Percentiles rank a stretch among this genome's conserved stretches.
Conservation (phyloP, 2,329 filamentous ascomycete genomes). For the Huntiella abstrusa region DNA sequence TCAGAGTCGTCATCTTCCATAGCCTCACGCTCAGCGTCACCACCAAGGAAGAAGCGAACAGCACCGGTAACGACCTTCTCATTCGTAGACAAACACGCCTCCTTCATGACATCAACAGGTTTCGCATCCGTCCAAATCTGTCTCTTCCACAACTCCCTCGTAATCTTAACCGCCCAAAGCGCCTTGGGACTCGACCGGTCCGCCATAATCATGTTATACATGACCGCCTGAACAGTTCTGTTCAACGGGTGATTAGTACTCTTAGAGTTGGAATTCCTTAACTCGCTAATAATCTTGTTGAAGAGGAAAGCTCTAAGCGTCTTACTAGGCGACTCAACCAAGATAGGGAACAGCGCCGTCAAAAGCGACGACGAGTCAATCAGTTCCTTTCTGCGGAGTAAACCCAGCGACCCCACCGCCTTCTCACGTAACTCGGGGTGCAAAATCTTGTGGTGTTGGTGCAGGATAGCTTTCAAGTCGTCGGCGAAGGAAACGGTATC, state of each 20-base stretch:
- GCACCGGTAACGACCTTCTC: conserved; percentile 81
- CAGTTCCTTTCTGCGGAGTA: conserved; percentile 78
- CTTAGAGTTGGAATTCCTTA: conserved; percentile 75
- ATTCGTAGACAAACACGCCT: conserved; percentile 72
- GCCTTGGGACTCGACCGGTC: conserved; percentile 73
- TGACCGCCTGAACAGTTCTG: conserved; percentile 75
- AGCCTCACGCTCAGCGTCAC: conserved; percentile 89
- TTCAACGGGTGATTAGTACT: conserved; percentile 83
- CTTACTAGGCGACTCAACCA: conserved; percentile 85
- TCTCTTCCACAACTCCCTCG: conserved; percentile 86
- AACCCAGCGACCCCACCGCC: conserved; percentile 73
- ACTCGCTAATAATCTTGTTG: conserved; percentile 77
- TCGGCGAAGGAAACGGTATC: conserved; percentile 59
- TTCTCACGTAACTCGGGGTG: conserved; percentile 81
- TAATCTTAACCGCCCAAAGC: conserved; percentile 91
- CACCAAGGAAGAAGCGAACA: conserved; percentile 85
- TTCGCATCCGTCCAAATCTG: conserved; percentile 92
- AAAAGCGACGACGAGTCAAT: conserved; percentile 70
- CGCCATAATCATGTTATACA: conserved; percentile 78
- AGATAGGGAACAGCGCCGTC: conserved; percentile 83
- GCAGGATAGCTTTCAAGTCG: conserved; percentile 65
- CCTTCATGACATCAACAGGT: conserved; percentile 95
- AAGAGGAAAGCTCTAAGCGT: conserved; percentile 66
- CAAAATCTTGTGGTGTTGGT: conserved; percentile 62
- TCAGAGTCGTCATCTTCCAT: conserved; percentile 76